Evolutionary conservation across 2,329 filamentous ascomycete species (phyloP), one percentile per base, ranked within the genome.

Genomic region (Colletotrichum sp.): DNA sequence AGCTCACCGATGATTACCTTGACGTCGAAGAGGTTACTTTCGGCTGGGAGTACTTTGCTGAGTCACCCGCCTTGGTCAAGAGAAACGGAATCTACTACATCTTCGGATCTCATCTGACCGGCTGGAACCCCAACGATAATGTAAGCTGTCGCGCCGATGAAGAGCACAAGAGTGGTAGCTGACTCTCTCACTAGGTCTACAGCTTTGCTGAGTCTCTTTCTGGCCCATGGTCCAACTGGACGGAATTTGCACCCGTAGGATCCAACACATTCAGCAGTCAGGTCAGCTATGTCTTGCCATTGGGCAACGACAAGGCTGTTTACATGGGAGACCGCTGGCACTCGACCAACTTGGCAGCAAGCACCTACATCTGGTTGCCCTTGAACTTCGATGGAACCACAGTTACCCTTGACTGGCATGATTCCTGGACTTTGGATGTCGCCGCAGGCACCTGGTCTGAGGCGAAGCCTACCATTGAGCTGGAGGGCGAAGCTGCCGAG

Each of bases 291-390:
- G 86, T 94, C 26, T 86, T 93, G 1, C 84, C 86, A 0, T 76
- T 86, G 4, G 81, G 84, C 61, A 79, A 80, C 48, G 77, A 79
- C 48, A 82, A 83, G 16, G 86, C 86, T 64, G 87, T 93, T 76
- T 94, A 94, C 82, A 89, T 93, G 83, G 92, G 93, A 24, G 92
- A 94, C 82, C 89, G 93, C 26, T 94, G 93, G 92, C 82, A 90
- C 0, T 88, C 86, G 7, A 81, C 81, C n/a, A 91, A 94, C 76
- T 86, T 94, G 1, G 89, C 88, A 81, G 84, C 88, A 0, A 90
- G 88, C 67, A 92, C 91, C 0, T 94, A 94, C 78, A 84, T 94
- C 55, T 94, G 92, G 92, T 86, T 94, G 0, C 92, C 92, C 0
- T 82, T 94, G 1, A 84, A 80, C 5, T 85, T 93, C 74, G 84